Percentiles rank a stretch among this genome's conserved stretches.
These are phyloP conservation scores for Waltergamsia citrina DNA, from an alignment of 2,329 filamentous ascomycete species.

Conservation along the genomic window DNA sequence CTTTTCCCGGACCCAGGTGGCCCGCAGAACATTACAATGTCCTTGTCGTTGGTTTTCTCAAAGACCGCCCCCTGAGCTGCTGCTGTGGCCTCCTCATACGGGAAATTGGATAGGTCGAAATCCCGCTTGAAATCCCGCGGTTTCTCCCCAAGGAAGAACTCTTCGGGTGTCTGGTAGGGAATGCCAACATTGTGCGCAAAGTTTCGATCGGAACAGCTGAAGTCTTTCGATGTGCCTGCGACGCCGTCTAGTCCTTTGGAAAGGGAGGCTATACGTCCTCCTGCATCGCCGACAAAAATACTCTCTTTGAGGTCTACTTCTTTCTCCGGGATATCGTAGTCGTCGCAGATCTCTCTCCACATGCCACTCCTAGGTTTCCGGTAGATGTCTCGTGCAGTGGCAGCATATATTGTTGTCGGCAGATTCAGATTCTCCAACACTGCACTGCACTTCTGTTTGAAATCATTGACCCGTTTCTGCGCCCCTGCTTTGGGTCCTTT, in stretches of 20 bases:
- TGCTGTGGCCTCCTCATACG: conserved; percentile 21
- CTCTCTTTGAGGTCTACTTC: conserved; percentile 61
- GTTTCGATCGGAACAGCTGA: conserved; percentile 62
- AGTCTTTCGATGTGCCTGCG: conserved; percentile 38
- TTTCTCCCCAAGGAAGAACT: conserved; percentile 69
- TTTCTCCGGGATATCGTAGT: conserved; percentile 46
- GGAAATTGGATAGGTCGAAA: conserved; percentile 60
- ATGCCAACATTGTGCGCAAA: conserved; percentile 81
- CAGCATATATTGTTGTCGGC: conserved; percentile 75
- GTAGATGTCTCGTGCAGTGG: conserved; percentile 71
- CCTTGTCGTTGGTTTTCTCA: conserved; percentile 54
- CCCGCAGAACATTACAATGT: conserved; percentile 80
- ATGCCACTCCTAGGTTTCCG: conserved; percentile 84
- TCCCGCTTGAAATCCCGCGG: conserved; percentile 56
- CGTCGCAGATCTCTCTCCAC: conserved; percentile 59
- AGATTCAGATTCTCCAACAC: conserved; percentile 66
- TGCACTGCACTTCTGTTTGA: conserved; percentile 69
- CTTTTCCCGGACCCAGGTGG: conserved; percentile 88
- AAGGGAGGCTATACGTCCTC: conserved; percentile 40
- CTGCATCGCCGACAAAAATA: conserved; percentile 86
- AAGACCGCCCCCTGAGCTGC: conserved; percentile 16
- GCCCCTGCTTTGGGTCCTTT: conserved; percentile 46
- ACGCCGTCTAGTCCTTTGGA: conserved; percentile 12
- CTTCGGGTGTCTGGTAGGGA: conserved; percentile 76
- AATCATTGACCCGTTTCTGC: conserved; percentile 61